Evolutionary conservation across 345 rosid genomes (phyloP).

Genomic region (Pugionium cornutum): DNA sequence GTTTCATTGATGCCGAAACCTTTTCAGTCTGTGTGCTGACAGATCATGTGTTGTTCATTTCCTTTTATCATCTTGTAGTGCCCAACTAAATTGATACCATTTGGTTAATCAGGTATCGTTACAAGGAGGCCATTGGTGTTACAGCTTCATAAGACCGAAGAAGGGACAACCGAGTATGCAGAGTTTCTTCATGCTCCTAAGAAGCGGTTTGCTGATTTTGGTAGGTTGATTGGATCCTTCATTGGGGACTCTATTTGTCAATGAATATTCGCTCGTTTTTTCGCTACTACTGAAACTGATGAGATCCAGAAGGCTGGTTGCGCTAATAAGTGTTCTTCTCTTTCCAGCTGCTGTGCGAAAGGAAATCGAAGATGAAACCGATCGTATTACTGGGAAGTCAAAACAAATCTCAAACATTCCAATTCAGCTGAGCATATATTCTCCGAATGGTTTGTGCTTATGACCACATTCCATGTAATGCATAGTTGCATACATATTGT

Average conservation of each 20-base stretch:
- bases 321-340: conserved; percentile 27
- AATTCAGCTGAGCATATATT: conserved; percentile 66
- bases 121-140: conserved; percentile 94
- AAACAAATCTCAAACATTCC: conserved; percentile 67
- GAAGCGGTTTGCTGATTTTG: conserved; percentile 75
- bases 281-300: not conserved
- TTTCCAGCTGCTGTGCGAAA: conserved; percentile 61
- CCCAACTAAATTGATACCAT: conserved; percentile 1
- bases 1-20: too few relatives aligned
- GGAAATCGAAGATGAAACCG: conserved; percentile 69
- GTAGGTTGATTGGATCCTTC: conserved; percentile 46
- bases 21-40: conserved; percentile 12
- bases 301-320: conserved; percentile 1
- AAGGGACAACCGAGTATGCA: conserved; percentile 72
- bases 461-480: not conserved
- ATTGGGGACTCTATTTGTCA: not conserved
- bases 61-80: not conserved
- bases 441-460: conserved; percentile 73
- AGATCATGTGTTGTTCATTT: not conserved
- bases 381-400: conserved; percentile 66
- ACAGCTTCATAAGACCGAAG: conserved; percentile 90
- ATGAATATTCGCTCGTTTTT: not conserved
- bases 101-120: conserved; percentile 66
- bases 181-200: conserved; percentile 97
- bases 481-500: not conserved